Percentiles rank a stretch among this genome's conserved stretches.
Evolutionary conservation across 148 eudicot species (phyloP).

Genomic region (Linanthus parryae): DNA sequence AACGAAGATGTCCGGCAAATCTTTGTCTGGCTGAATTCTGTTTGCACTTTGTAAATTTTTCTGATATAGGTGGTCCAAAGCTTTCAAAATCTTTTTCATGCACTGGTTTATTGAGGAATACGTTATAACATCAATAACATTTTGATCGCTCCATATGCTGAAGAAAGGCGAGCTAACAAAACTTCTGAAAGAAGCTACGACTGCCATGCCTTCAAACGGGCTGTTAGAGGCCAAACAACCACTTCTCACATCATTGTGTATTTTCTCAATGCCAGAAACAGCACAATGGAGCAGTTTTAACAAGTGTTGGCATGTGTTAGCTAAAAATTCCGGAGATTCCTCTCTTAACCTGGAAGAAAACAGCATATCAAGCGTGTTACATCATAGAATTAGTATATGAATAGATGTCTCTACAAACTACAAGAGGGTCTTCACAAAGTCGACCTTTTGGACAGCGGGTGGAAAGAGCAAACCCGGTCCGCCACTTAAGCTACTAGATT

Average conservation of each 20-base stretch:
- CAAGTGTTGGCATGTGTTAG: slow-evolving; percentile 44
- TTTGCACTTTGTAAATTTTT: slow-evolving; percentile 33
- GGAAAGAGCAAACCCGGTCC: no score
- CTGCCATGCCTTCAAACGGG: slow-evolving; percentile 39
- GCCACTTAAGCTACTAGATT: no score
- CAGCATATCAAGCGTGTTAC: no score
- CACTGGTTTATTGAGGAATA: slow-evolving; percentile 35
- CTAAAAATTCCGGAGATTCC: slow-evolving; percentile 38
- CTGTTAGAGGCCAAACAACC: slow-evolving; percentile 40
- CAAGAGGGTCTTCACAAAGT: no score
- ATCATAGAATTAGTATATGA: no score
- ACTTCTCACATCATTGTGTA: slow-evolving; percentile 23
- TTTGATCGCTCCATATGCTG: slow-evolving; percentile 25
- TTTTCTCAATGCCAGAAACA: slow-evolving; percentile 40
- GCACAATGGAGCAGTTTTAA: slow-evolving; percentile 53
- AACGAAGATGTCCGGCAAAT: slow-evolving; percentile 26
- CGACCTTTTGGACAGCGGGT: no score
- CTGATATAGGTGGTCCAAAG: slow-evolving; percentile 43
- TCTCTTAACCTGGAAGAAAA: slow-evolving; percentile 40
- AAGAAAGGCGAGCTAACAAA: slow-evolving; percentile 56
- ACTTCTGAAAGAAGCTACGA: slow-evolving; percentile 43
- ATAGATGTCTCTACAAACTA: no score
- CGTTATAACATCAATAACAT: slow-evolving; percentile 23
- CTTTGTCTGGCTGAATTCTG: slow-evolving; percentile 26
- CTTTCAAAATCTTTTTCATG: slow-evolving; percentile 55